A percentile compares a stretch with the other conserved stretches of the same genome.
Evolutionary conservation across 2,329 filamentous ascomycete genomes (phyloP).

Genomic region (Alternaria panax): DNA sequence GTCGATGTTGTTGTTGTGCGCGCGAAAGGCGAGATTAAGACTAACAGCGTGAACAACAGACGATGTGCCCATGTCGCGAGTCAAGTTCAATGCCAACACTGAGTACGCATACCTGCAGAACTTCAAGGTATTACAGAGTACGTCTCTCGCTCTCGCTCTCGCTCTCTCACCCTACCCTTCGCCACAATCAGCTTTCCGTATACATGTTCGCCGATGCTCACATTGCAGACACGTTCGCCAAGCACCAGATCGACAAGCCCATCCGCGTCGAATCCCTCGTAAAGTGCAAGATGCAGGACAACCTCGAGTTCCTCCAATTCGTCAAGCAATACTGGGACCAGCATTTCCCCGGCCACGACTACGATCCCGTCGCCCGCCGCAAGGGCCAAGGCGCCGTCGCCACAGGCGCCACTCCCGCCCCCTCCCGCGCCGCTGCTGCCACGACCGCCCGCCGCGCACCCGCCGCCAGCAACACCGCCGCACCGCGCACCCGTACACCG

Average conservation of each 20-base stretch:
- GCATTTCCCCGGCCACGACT: slow-evolving; percentile 95
- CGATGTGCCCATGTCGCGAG: slow-evolving; percentile 92
- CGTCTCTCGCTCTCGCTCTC: too few species aligned
- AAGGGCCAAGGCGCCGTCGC: slow-evolving; percentile 74
- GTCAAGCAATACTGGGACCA: slow-evolving; percentile 97
- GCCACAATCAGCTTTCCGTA: too few species aligned
- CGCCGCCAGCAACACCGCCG: slow-evolving; percentile 50
- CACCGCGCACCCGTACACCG: slow-evolving; percentile 52
- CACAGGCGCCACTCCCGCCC: slow-evolving; percentile 53
- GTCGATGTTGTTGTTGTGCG: background rate
- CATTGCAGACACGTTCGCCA: slow-evolving; percentile 76
- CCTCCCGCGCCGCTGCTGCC: slow-evolving; percentile 62
- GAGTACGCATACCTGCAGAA: slow-evolving; percentile 99
- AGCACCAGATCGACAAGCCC: slow-evolving; percentile 86
- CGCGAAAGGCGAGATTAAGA: background rate
- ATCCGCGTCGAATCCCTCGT: slow-evolving; percentile 87
- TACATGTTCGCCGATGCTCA: background rate
- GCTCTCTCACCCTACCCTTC: too few species aligned
- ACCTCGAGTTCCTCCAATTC: slow-evolving; percentile 98
- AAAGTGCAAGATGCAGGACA: slow-evolving; percentile 99
- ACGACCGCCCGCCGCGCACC: slow-evolving; percentile 53
- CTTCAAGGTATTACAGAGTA: slow-evolving; percentile 97
- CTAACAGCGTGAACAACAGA: slow-evolving; percentile 51
- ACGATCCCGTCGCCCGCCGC: slow-evolving; percentile 85
- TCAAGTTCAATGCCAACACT: slow-evolving; percentile 97